Conservation (phyloP, 2,329 filamentous ascomycete species). For the Venturia pyrina region DNA sequence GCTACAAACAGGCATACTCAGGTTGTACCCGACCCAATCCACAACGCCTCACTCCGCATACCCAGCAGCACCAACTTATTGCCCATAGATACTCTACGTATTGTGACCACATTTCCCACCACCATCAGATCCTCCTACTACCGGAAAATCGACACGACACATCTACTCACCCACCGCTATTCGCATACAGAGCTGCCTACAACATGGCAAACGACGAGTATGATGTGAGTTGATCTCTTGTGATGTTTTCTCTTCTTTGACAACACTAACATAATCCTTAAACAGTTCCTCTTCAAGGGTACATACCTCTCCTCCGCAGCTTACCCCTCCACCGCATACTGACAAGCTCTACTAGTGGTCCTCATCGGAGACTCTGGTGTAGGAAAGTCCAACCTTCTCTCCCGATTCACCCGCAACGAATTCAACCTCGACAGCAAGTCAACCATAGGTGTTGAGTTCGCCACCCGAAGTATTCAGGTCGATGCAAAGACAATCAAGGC, state of each 20-base stretch:
- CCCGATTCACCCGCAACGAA: constrained; percentile 98
- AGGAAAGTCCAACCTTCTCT: constrained; percentile 99
- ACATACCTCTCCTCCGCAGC: constrained; percentile 17
- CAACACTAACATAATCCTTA: constrained; percentile 22
- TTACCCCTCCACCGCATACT: constrained; percentile 11
- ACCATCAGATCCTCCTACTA: not conserved
- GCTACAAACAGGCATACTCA: not conserved
- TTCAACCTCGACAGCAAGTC: constrained; percentile 99
- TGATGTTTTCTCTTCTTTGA: constrained; percentile 16
- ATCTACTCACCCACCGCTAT: not conserved
- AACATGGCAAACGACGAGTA: constrained; percentile 99
- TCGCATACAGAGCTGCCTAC: constrained; percentile 16
- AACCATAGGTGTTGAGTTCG: constrained; percentile 98
- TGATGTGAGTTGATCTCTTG: constrained; percentile 60
- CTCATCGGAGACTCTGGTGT: constrained; percentile 98
- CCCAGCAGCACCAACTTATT: not conserved
- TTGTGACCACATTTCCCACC: not conserved
- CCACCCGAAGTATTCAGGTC: constrained; percentile 95
- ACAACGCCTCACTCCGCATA: not conserved
- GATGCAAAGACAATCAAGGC: constrained; percentile 99
- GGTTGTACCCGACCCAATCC: not conserved
- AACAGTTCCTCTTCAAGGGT: constrained; percentile 99
- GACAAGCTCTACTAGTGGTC: constrained; percentile 59
- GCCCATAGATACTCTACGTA: not conserved
- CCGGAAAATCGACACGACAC: not conserved